A percentile compares a stretch with the other conserved stretches of the same genome.
These are phyloP conservation scores for Penicillium atrosanguineum DNA, from an alignment of 495 filamentous ascomycete genomes.

Conservation along the genomic window DNA sequence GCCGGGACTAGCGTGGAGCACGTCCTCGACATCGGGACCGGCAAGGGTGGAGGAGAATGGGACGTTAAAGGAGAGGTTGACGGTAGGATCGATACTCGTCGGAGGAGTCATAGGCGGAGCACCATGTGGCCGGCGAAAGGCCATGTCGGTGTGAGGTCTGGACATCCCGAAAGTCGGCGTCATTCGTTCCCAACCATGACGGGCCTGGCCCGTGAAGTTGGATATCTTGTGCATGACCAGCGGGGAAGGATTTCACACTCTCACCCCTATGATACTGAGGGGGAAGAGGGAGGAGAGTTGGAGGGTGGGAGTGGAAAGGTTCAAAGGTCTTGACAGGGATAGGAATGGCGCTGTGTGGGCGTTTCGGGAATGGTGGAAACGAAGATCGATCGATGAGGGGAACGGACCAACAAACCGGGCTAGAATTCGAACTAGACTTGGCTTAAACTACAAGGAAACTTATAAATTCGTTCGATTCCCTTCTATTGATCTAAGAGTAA, in stretches of 20 bases:
- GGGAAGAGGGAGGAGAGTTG: conserved; percentile 32
- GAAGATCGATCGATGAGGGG: conserved; percentile 27
- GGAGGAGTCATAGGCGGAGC: conserved; percentile 63
- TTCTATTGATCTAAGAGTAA: neutral
- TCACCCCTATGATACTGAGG: conserved; percentile 42
- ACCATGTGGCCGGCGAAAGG: conserved; percentile 67
- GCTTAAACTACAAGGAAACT: neutral
- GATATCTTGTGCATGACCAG: conserved; percentile 85
- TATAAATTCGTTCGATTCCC: neutral
- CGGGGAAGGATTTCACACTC: conserved; percentile 29
- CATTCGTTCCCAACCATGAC: conserved; percentile 94
- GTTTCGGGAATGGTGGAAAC: conserved; percentile 38
- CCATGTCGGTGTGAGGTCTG: conserved; percentile 71
- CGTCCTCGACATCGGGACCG: conserved; percentile 87
- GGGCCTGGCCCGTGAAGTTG: conserved; percentile 75
- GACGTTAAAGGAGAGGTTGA: conserved; percentile 87
- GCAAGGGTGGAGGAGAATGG: conserved; percentile 88
- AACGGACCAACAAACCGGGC: conserved; percentile 6
- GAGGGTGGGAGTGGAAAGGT: conserved; percentile 13
- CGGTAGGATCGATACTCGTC: conserved; percentile 62
- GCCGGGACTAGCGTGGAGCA: conserved; percentile 80
- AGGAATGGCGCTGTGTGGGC: conserved; percentile 41
- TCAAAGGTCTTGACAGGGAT: conserved; percentile 38
- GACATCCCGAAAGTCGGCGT: conserved; percentile 79
- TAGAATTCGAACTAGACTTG: neutral